phyloP scores from a whole-genome alignment of 2,329 filamentous ascomycete genomes.

The Fusarium protoensiforme region DNA sequence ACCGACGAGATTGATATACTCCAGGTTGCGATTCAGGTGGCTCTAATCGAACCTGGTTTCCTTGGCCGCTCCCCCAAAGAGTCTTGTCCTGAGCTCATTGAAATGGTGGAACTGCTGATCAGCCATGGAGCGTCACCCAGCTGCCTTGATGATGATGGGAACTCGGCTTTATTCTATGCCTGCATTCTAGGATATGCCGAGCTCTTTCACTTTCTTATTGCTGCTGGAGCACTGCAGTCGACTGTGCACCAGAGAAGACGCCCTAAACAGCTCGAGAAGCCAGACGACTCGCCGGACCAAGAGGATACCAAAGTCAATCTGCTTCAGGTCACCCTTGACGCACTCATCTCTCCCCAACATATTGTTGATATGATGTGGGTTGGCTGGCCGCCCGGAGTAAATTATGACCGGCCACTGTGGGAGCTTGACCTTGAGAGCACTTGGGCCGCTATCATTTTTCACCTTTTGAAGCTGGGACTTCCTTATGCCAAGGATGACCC shows the following conservation, averaged over 20 bases:
- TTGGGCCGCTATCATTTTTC: constrained; percentile 7
- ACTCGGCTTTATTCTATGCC: constrained; percentile 10
- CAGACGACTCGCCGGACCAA: background rate
- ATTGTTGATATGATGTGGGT: constrained; percentile 13
- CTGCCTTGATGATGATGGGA: background rate
- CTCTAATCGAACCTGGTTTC: background rate
- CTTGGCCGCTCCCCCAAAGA: background rate
- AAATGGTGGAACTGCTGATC: constrained; percentile 5
- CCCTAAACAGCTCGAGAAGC: background rate
- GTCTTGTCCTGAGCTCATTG: constrained; percentile 14
- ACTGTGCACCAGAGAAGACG: background rate
- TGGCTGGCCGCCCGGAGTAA: constrained; percentile 10
- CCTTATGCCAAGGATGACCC: background rate
- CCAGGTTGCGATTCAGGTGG: constrained; percentile 4
- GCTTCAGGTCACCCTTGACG: constrained; percentile 13
- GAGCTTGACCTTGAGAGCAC: background rate
- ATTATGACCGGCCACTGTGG: constrained; percentile 2
- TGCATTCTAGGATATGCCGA: constrained; percentile 13
- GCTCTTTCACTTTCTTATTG: background rate
- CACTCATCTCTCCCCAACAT: constrained; percentile 10
- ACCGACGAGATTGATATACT: background rate
- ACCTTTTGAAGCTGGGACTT: background rate
- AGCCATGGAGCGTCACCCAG: background rate
- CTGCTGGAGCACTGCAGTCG: background rate
- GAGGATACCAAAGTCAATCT: background rate